These are phyloP conservation scores for Quillaja saponaria DNA, from an alignment of 306 rosid species.

Conservation along the genomic window DNA sequence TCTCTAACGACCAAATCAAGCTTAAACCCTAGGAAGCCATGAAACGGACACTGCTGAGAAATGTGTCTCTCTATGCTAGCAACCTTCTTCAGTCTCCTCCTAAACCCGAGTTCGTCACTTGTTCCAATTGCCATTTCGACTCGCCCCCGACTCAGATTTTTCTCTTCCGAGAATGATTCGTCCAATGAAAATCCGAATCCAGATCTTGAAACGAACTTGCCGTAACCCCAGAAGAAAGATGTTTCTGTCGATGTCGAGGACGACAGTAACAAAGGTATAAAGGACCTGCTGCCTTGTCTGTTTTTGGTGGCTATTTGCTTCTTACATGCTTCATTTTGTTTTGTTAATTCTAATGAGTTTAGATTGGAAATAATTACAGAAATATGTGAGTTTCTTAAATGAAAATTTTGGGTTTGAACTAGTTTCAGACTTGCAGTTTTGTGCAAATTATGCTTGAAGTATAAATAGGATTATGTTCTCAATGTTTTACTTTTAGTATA, in stretches of 20 bases:
- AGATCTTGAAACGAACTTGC: constrained; percentile 4
- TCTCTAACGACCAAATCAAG: too few species aligned
- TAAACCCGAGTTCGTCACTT: constrained; percentile 15
- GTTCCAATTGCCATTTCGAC: constrained; percentile 35
- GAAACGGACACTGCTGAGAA: constrained; percentile 43
- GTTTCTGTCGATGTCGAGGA: constrained; percentile 36
- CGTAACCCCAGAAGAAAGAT: constrained; percentile 25
- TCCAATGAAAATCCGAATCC: constrained; percentile 23
- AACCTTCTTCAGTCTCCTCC: constrained; percentile 38
- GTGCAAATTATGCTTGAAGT: background rate
- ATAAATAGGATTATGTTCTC: too few species aligned
- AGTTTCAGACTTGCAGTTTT: constrained; percentile 1
- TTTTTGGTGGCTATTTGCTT: background rate
- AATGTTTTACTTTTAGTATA: too few species aligned
- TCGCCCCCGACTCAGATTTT: constrained; percentile 42
- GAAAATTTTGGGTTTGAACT: background rate
- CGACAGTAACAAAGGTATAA: constrained; percentile 58
- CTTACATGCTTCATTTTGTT: too few species aligned
- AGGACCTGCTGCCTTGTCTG: background rate
- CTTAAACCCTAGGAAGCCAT: constrained; percentile 11
- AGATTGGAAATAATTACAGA: too few species aligned
- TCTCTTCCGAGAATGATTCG: constrained; percentile 43
- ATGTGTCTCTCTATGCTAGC: constrained; percentile 41
- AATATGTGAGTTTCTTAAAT: too few species aligned
- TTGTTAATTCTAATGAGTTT: too few species aligned